Evolutionary conservation across 2,329 filamentous ascomycete species (phyloP).

Genomic region (Fusarium domesticum): DNA sequence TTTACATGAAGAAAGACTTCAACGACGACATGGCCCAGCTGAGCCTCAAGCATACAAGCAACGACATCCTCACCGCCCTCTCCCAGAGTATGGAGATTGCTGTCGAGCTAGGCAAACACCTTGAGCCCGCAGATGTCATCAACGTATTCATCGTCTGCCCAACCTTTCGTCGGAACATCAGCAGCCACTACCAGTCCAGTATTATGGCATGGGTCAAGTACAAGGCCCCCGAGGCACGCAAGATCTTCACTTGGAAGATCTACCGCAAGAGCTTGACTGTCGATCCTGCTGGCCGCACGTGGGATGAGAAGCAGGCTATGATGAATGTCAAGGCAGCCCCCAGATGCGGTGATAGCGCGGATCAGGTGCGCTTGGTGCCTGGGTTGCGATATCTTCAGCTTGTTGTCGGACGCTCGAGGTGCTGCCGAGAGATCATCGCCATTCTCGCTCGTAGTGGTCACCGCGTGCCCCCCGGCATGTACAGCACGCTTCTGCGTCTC

Average conservation of each 20-base stretch:
- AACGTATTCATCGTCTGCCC: conserved; percentile 63
- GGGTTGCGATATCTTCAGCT: conserved; percentile 66
- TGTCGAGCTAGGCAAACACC: conserved; percentile 52
- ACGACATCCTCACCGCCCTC: conserved; percentile 45
- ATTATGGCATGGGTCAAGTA: conserved; percentile 53
- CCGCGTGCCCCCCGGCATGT: conserved; percentile 49
- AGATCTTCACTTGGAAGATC: conserved; percentile 58
- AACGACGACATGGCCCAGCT: conserved; percentile 13
- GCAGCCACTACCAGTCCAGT: conserved; percentile 56
- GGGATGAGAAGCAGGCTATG: conserved; percentile 24
- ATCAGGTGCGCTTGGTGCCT: conserved; percentile 52
- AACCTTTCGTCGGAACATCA: conserved; percentile 59
- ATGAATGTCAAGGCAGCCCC: conserved; percentile 1
- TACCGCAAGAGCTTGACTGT: conserved; percentile 56
- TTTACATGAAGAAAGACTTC: conserved; percentile 20
- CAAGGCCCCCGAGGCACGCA: conserved; percentile 53
- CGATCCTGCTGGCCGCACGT: conserved; percentile 54
- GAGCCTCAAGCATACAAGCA: conserved; percentile 24
- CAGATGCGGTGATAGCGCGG: conserved; percentile 6
- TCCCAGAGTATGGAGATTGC: conserved; percentile 50
- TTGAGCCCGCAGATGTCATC: conserved; percentile 56
- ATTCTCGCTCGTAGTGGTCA: conserved; percentile 57
- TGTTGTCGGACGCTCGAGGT: conserved; percentile 56
- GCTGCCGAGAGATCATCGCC: conserved; percentile 60
- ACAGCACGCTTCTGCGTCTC: conserved; percentile 56